Evolutionary conservation across 2,329 filamentous ascomycete genomes (phyloP).

Genomic region (Pleochaeta shiraiana): DNA sequence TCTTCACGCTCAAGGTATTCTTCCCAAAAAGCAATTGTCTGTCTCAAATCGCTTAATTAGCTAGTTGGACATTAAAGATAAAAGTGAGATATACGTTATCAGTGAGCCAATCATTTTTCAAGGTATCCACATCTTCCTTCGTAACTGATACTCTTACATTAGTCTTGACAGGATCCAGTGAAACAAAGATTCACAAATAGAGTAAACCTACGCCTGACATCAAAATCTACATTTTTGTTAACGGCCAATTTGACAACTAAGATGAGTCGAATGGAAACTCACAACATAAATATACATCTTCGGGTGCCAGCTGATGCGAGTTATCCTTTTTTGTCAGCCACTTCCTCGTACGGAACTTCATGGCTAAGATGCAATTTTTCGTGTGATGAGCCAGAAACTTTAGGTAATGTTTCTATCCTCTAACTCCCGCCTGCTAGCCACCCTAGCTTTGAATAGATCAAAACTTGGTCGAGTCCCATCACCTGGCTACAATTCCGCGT

Average conservation of each 20-base stretch:
- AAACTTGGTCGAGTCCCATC: constrained; percentile 20
- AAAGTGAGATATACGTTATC: constrained; percentile 45
- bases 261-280: constrained; percentile 19
- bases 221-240: constrained; percentile 28
- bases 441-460: constrained; percentile 30
- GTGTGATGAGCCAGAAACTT: not conserved
- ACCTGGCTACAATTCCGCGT: not conserved
- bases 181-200: not conserved
- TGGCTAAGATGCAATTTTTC: constrained; percentile 1
- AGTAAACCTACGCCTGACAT: constrained; percentile 33
- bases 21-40: constrained; percentile 97
- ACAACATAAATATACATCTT: constrained; percentile 52
- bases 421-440: constrained; percentile 29
- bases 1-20: constrained; percentile 87
- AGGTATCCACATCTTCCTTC: constrained; percentile 66
- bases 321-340: constrained; percentile 10
- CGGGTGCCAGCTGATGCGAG: constrained; percentile 27
- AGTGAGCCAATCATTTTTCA: constrained; percentile 88
- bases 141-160: constrained; percentile 37
- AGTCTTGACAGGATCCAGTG: constrained; percentile 6
- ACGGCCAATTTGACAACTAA: not conserved
- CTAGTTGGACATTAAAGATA: not conserved
- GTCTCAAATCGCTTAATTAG: constrained; percentile 6
- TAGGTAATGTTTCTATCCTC: constrained; percentile 23
- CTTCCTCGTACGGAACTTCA: constrained; percentile 6